phyloP scores from a whole-genome alignment of 129 eudicot genomes.

The Sambucus nigra region DNA sequence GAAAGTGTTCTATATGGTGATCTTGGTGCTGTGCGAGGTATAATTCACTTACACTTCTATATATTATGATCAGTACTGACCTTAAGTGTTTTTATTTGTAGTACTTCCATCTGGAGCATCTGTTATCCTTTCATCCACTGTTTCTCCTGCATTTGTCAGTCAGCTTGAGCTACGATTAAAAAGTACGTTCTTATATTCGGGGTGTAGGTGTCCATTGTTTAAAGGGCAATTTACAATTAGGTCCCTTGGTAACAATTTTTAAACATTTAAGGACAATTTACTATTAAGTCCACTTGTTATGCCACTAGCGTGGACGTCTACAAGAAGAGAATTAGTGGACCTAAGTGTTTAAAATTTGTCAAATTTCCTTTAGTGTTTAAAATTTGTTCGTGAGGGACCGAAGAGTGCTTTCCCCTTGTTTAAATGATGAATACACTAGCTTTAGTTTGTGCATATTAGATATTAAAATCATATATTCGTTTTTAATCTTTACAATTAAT shows the following conservation, averaged over 20 bases:
- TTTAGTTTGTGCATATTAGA: neutral
- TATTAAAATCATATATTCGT: neutral
- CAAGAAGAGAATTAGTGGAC: too few relatives aligned
- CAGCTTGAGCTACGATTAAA: slow-evolving; percentile 67
- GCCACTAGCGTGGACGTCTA: too few relatives aligned
- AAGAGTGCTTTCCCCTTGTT: too few relatives aligned
- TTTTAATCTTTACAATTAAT: neutral
- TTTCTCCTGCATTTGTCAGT: slow-evolving; percentile 86
- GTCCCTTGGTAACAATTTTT: too few relatives aligned
- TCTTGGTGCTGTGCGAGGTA: slow-evolving; percentile 80
- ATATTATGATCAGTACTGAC: slow-evolving; percentile 16
- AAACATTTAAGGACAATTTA: too few relatives aligned
- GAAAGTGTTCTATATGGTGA: too few relatives aligned
- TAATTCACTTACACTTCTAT: slow-evolving; percentile 1
- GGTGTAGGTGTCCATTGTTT: too few relatives aligned
- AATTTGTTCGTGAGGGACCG: too few relatives aligned
- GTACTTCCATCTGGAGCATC: slow-evolving; percentile 82
- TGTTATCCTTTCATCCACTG: slow-evolving; percentile 83
- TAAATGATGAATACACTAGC: neutral
- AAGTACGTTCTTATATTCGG: slow-evolving; percentile 35
- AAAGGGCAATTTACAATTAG: too few relatives aligned
- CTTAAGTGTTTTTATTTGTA: slow-evolving; percentile 25
- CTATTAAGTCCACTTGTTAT: too few relatives aligned
- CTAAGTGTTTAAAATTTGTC: too few relatives aligned
- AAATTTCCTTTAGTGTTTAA: too few relatives aligned